Conservation (phyloP, 2,329 filamentous ascomycete species). For the Neodidymelliopsis sp. region DNA sequence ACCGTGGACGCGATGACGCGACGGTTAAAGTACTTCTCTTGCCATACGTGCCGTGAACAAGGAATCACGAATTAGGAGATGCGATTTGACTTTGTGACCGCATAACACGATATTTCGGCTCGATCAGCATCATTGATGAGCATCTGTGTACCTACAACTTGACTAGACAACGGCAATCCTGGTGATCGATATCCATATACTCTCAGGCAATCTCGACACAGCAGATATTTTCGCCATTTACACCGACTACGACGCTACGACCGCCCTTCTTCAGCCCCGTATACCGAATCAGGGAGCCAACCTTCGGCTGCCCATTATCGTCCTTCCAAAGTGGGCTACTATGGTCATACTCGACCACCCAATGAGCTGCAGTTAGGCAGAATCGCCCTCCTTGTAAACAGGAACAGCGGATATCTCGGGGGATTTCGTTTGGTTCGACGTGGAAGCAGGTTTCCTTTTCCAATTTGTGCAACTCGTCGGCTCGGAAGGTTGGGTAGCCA, state of each 20-base stretch:
- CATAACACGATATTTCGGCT: background rate
- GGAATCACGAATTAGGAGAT: background rate
- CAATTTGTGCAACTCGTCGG: background rate
- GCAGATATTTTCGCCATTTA: background rate
- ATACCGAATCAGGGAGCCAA: no score
- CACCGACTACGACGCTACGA: conserved; percentile 1
- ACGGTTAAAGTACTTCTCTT: background rate
- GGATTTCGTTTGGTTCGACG: background rate
- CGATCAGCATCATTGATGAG: background rate
- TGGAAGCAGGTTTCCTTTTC: background rate
- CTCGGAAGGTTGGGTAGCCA: background rate
- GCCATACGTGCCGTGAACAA: background rate
- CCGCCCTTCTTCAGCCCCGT: background rate
- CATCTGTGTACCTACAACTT: no score
- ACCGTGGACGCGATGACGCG: conserved; percentile 5
- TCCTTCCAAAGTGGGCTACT: conserved; percentile 4
- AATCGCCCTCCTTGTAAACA: conserved; percentile 5
- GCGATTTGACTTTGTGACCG: background rate
- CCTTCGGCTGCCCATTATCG: background rate
- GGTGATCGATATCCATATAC: no score
- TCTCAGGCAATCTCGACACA: no score
- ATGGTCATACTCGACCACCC: conserved; percentile 10
- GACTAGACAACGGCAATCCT: no score
- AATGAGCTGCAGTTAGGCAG: conserved; percentile 7
- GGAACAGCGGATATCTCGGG: background rate